Conservation (phyloP, 2,329 filamentous ascomycete species). For the Aureobasidium namibiae region DNA sequence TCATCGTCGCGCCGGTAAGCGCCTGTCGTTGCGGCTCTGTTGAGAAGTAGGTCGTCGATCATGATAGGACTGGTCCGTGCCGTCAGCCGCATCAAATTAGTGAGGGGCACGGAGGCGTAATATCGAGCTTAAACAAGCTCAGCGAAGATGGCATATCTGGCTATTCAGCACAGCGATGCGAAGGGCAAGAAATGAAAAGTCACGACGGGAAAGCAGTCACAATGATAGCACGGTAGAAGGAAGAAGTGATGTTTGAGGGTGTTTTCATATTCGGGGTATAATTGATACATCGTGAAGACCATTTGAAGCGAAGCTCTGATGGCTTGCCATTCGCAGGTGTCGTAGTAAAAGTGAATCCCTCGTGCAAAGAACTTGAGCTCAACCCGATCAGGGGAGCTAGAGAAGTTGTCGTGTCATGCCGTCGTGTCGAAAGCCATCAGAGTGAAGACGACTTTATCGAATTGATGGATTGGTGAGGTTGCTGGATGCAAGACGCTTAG, state of each 20-base stretch:
- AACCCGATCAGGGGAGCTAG: constrained; percentile 7
- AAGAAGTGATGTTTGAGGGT: not conserved
- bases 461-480: not conserved
- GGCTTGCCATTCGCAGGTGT: constrained; percentile 3
- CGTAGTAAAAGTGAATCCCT: not conserved
- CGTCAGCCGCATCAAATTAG: not conserved
- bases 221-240: not conserved
- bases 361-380: not conserved
- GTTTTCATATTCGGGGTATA: constrained; percentile 1
- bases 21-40: not conserved
- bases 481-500: constrained; percentile 16
- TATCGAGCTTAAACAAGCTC: not conserved
- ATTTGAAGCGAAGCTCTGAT: constrained; percentile 5
- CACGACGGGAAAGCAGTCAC: not conserved
- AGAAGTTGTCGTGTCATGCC: constrained; percentile 8
- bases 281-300: constrained; percentile 9
- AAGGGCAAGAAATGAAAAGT: not conserved
- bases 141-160: not conserved
- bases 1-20: not conserved
- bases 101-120: not conserved
- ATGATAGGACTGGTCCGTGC: not conserved
- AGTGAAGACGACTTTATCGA: not conserved
- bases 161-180: no score
- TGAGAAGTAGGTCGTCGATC: not conserved
- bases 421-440: constrained; percentile 11